phyloP scores from a whole-genome alignment of 78 protist species.

The Anaeramoeba flamelloides region DNA sequence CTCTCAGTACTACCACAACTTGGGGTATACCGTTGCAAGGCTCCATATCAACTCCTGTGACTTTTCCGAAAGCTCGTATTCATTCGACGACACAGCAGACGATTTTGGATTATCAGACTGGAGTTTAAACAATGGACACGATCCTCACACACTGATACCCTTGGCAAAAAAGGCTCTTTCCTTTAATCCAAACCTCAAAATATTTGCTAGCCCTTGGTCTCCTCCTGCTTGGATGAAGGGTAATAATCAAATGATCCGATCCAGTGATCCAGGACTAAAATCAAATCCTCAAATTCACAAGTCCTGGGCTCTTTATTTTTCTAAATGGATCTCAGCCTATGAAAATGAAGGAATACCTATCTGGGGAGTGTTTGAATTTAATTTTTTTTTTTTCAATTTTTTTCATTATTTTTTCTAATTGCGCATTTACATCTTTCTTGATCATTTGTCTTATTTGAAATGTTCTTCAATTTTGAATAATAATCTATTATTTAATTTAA shows the following conservation, averaged over 20 bases:
- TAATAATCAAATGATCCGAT: not conserved
- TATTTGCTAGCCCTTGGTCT: slow-evolving; percentile 28
- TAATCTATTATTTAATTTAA: no score
- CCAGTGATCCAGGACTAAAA: not conserved
- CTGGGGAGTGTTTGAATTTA: slow-evolving; percentile 15
- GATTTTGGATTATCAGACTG: slow-evolving; percentile 6
- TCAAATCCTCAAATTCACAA: not conserved
- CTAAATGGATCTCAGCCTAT: slow-evolving; percentile 17
- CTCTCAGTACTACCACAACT: not conserved
- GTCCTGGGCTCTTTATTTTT: slow-evolving; percentile 19
- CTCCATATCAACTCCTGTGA: slow-evolving; percentile 26
- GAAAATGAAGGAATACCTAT: slow-evolving; percentile 6
- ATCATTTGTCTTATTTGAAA: no score
- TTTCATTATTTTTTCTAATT: no score
- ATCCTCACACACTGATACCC: not conserved
- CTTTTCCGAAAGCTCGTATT: not conserved
- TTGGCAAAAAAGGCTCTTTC: slow-evolving; percentile 5
- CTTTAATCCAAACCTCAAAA: not conserved
- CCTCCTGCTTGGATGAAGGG: slow-evolving; percentile 40
- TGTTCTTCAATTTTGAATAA: no score
- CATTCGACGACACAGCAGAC: slow-evolving; percentile 16
- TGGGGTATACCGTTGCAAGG: slow-evolving; percentile 22
- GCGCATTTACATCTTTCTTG: no score
- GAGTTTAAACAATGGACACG: not conserved
- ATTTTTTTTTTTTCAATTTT: no score